Base-by-base conservation (phyloP, 306 rosid species). In the Begonia fuchsioides region DNA sequence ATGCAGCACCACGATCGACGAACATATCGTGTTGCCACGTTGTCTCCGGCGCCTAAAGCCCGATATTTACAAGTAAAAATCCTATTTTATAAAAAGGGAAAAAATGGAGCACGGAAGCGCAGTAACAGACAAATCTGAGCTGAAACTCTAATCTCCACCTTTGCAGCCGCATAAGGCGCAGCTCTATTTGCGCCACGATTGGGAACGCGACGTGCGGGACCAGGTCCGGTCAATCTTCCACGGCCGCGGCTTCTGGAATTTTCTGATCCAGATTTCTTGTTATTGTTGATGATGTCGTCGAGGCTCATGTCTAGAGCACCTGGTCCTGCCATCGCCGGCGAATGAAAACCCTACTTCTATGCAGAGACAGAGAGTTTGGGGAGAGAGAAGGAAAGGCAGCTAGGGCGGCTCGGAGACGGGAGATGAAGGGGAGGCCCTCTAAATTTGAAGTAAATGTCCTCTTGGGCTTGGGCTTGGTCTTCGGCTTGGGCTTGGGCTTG, bases 21-120 rank as follows among this genome's bases (percentile, higher is more conserved):
- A 20, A 78, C 80, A 90, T 15, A 69, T 90, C 90, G 55, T 90
- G 97, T 72, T 81, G 84, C 97, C 97, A 90, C 17, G 82, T n/a
- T 15, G 85, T 10, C 74, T 84, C 95, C 60, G 94, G 92, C 47
- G 92, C 95, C 97, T 90, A 54, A 58, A 65, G 17, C 55, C 43
- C 56, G 43, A 58, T 32, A 12, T 12, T 13, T 41, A 32, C 38
- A 0, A 7, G 17, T 8, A 40, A 38, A 52, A 15, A 8, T 18
- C 9, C 15, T 26, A 16, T 16, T 12, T 11, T 12, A 19, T 15
- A 8, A 6, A 32, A 12, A 26, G 10, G 44, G 13, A 17, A 13
- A 45, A 12, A 38, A 49, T 3, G 3, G 14, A 10, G 9, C 1
- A 1, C 6, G 13, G 11, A 41, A n/a, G 8, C 17, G 11, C 13